phyloP scores from a whole-genome alignment of 495 filamentous ascomycete genomes.

The Penicillium simplicissimum region DNA sequence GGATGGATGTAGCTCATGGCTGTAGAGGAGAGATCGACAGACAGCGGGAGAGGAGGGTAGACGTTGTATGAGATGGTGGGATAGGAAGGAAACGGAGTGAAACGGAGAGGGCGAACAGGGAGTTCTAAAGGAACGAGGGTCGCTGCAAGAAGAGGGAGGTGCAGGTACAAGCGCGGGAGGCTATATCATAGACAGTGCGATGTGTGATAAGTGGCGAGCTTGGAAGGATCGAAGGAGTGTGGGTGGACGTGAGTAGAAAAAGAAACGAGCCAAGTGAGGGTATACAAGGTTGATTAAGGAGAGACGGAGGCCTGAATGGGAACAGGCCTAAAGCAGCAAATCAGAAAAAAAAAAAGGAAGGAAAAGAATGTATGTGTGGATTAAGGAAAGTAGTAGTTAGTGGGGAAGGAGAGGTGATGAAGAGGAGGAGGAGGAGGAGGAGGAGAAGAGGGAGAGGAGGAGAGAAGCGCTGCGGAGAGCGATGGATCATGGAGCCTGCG shows the following conservation, averaged over 20 bases:
- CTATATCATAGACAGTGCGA: slow-evolving; percentile 29
- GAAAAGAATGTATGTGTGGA: neutral
- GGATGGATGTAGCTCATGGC: slow-evolving; percentile 50
- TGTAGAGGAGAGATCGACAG: slow-evolving; percentile 10
- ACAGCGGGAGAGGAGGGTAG: neutral
- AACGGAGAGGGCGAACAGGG: neutral
- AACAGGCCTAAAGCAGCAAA: slow-evolving; percentile 21
- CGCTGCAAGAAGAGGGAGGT: slow-evolving; percentile 7
- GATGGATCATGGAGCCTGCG: neutral
- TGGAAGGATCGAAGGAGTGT: slow-evolving; percentile 18
- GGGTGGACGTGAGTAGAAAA: slow-evolving; percentile 21
- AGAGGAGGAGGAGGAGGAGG: neutral
- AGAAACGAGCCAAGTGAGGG: slow-evolving; percentile 16
- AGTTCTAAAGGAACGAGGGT: slow-evolving; percentile 4
- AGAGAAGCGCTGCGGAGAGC: slow-evolving; percentile 9
- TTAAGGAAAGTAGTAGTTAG: slow-evolving; percentile 2
- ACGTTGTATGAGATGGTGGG: neutral
- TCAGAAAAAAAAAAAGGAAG: slow-evolving; percentile 17
- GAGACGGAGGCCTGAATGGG: slow-evolving; percentile 24
- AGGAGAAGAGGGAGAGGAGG: slow-evolving; percentile 2
- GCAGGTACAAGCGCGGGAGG: slow-evolving; percentile 11
- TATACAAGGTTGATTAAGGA: slow-evolving; percentile 24
- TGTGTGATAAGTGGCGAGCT: slow-evolving; percentile 11
- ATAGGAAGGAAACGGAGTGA: neutral
- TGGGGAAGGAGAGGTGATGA: neutral